Evolutionary conservation across 1,139 yeast species (phyloP).

Genomic region (Kodamaea arcana): DNA sequence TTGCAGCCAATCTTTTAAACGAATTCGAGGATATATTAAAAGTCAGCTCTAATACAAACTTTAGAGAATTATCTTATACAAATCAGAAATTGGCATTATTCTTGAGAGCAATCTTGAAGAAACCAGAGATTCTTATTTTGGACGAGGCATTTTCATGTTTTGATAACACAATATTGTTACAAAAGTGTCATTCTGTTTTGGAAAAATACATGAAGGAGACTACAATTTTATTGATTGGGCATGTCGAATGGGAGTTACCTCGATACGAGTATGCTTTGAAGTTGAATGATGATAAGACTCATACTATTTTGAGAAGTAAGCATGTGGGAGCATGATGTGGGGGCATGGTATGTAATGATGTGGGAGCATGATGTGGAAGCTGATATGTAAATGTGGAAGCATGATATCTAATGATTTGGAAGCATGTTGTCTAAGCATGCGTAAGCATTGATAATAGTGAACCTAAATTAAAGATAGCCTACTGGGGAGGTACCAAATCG

Average conservation of each 20-base stretch:
- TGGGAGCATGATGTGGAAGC: too few species aligned
- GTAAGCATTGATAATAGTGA: too few species aligned
- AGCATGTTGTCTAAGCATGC: too few species aligned
- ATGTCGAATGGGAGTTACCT: conserved; percentile 14
- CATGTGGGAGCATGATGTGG: too few species aligned
- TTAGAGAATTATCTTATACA: conserved; percentile 58
- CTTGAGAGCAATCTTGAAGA: conserved; percentile 68
- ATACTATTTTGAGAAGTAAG: conserved; percentile 4
- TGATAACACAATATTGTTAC: conserved; percentile 60
- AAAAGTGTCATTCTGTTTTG: conserved; percentile 62
- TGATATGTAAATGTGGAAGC: too few species aligned
- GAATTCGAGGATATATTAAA: conserved; percentile 27
- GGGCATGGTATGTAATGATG: too few species aligned
- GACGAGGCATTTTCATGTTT: conserved; percentile 95
- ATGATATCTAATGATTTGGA: too few species aligned
- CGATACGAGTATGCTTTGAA: conserved; percentile 32
- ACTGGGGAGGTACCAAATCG: too few species aligned
- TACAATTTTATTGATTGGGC: conserved; percentile 7
- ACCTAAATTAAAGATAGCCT: too few species aligned
- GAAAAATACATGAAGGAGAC: conserved; percentile 50
- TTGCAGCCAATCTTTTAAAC: conserved; percentile 17
- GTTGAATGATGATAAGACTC: conserved; percentile 31
- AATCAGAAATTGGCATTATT: conserved; percentile 78
- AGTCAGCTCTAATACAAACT: conserved; percentile 29
- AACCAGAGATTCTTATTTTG: conserved; percentile 72